phyloP scores from a whole-genome alignment of 805 yeast species.

The Pichia sporocuriosa region DNA sequence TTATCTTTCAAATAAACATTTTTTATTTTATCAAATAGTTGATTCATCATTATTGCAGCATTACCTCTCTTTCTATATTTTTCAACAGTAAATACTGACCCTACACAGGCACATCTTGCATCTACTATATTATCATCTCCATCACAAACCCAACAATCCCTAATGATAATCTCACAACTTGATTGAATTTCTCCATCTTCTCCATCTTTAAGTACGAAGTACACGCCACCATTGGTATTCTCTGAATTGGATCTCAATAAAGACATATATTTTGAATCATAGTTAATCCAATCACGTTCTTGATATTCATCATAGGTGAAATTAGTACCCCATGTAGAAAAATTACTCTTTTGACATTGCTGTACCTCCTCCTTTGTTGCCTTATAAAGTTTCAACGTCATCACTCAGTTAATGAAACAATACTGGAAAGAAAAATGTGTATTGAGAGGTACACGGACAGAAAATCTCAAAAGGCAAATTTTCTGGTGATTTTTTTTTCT shows the following conservation, averaged over 20 bases:
- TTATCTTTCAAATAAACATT: constrained; percentile 21
- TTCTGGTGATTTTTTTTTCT: no score
- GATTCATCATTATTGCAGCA: constrained; percentile 41
- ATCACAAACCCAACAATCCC: constrained; percentile 17
- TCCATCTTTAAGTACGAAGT: constrained; percentile 23
- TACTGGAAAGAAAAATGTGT: background rate
- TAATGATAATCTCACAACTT: constrained; percentile 25
- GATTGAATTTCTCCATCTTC: constrained; percentile 10
- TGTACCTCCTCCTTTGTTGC: background rate
- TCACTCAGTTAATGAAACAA: background rate
- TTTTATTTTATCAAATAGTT: constrained; percentile 24
- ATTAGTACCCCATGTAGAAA: background rate
- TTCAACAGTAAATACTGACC: constrained; percentile 51
- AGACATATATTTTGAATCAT: background rate
- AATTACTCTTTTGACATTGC: constrained; percentile 3
- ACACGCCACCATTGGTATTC: constrained; percentile 8
- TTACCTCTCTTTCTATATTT: constrained; percentile 48
- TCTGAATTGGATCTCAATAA: background rate
- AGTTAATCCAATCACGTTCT: constrained; percentile 4
- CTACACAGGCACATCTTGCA: constrained; percentile 34
- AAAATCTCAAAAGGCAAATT: no score
- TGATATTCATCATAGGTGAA: constrained; percentile 1
- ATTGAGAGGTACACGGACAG: no score
- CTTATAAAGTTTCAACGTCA: background rate
- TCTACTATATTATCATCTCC: constrained; percentile 1